Conservation (phyloP, 768 basidiomycete genomes). For the Mycena rosella region DNA sequence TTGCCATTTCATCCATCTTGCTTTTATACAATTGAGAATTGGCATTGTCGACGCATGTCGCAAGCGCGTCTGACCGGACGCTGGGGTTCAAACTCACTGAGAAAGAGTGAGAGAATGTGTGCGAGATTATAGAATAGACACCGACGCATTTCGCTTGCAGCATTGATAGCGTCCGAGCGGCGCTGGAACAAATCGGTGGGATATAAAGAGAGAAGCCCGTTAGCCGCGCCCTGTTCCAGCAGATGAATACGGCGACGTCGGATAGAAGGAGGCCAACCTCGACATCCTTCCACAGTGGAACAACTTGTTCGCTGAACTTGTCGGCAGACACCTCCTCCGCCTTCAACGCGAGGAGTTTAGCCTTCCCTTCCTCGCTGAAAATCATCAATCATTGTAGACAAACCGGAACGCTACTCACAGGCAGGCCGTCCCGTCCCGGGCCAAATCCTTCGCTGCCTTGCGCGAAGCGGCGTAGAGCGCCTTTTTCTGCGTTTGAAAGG, state of each 20-base stretch:
- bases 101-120: neutral
- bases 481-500: conserved; percentile 48
- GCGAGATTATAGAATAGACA: conserved; percentile 13
- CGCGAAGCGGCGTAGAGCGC: conserved; percentile 51
- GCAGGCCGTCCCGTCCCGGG: conserved; percentile 43
- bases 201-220: conserved; percentile 43
- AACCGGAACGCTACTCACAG: conserved; percentile 41
- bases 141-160: conserved; percentile 55
- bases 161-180: conserved; percentile 49
- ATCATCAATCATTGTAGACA: neutral
- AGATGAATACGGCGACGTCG: neutral
- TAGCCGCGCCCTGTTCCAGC: conserved; percentile 38
- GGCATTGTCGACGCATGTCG: conserved; percentile 49
- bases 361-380: conserved; percentile 29
- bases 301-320: conserved; percentile 28
- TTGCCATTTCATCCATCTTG: conserved; percentile 52
- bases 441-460: conserved; percentile 45
- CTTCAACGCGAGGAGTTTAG: conserved; percentile 26
- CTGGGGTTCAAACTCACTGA: conserved; percentile 46
- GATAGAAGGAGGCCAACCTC: conserved; percentile 13
- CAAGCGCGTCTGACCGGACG: conserved; percentile 46
- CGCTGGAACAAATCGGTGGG: conserved; percentile 48
- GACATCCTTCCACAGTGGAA: conserved; percentile 29
- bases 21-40: conserved; percentile 50
- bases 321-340: conserved; percentile 27